phyloP scores from a whole-genome alignment of 352 stramenopile genomes.

The Elongisporangium undulatum region DNA sequence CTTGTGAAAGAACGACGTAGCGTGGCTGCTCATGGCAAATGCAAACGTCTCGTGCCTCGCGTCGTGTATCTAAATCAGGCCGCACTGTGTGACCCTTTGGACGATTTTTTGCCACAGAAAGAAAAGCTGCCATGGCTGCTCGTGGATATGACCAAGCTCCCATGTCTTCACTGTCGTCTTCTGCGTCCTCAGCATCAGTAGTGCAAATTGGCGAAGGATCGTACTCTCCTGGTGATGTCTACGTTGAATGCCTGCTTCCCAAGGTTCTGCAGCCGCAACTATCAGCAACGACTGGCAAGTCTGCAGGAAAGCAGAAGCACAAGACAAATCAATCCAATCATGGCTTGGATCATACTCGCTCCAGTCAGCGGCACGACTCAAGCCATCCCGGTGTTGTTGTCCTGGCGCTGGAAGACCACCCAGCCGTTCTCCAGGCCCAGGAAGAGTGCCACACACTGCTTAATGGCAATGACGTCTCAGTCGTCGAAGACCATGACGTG shows the following conservation, averaged over 20 bases:
- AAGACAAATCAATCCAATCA: slow-evolving; percentile 8
- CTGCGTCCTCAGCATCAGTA: slow-evolving; percentile 24
- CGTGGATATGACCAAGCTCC: slow-evolving; percentile 1
- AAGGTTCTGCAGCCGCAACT: slow-evolving; percentile 17
- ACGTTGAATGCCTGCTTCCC: slow-evolving; percentile 55
- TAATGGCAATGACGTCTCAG: slow-evolving; percentile 59
- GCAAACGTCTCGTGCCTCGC: background rate
- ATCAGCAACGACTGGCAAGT: slow-evolving; percentile 3
- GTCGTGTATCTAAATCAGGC: background rate
- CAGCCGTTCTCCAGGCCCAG: slow-evolving; percentile 45
- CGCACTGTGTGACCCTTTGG: background rate
- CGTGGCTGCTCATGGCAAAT: background rate
- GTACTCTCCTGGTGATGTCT: slow-evolving; percentile 50
- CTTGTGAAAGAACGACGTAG: slow-evolving; percentile 41
- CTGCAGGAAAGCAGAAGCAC: slow-evolving; percentile 7
- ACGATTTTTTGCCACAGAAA: background rate
- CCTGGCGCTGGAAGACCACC: slow-evolving; percentile 43
- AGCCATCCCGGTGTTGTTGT: slow-evolving; percentile 19
- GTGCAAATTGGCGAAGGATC: slow-evolving; percentile 50
- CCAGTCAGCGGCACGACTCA: slow-evolving; percentile 1
- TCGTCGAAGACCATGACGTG: slow-evolving; percentile 72
- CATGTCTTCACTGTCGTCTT: slow-evolving; percentile 10
- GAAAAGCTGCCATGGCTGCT: slow-evolving; percentile 5
- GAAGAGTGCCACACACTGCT: slow-evolving; percentile 55
- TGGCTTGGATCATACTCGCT: slow-evolving; percentile 9